Conservation (phyloP, 345 rosid species). For the Arabis hirsuta region DNA sequence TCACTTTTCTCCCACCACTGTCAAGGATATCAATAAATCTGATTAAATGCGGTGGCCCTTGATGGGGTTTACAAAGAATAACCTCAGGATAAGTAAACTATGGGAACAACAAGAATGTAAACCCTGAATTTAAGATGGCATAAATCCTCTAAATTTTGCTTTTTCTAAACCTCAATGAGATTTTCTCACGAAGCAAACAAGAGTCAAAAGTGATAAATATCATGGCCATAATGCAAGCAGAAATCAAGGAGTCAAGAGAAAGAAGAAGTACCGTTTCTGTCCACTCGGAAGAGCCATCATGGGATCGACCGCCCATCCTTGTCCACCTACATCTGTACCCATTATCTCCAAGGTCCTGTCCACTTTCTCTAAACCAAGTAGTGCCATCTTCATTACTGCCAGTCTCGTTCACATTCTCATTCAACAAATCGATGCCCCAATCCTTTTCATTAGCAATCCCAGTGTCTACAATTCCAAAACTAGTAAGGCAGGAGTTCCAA, state of each 20-base stretch:
- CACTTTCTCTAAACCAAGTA: conserved; percentile 89
- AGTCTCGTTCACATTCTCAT: conserved; percentile 77
- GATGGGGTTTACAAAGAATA: conserved; percentile 51
- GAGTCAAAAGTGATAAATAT: conserved; percentile 1
- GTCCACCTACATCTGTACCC: conserved; percentile 98
- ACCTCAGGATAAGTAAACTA: conserved; percentile 34
- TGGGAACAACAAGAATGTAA: conserved; percentile 23
- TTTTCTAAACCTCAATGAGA: background rate
- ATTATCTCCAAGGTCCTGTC: conserved; percentile 81
- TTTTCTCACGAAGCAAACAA: conserved; percentile 15
- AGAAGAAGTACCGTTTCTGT: conserved; percentile 73
- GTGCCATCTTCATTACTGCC: conserved; percentile 94
- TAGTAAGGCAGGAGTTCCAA: conserved; percentile 16
- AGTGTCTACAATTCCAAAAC: conserved; percentile 62
- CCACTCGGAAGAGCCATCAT: conserved; percentile 89
- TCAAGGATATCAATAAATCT: conserved; percentile 82
- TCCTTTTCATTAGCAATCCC: conserved; percentile 99
- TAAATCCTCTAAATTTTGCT: background rate
- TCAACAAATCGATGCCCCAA: conserved; percentile 89
- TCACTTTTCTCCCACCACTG: conserved; percentile 99
- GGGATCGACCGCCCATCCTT: conserved; percentile 90
- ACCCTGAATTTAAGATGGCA: background rate
- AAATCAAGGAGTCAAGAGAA: conserved; percentile 23
- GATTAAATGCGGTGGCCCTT: conserved; percentile 69
- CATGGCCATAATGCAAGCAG: background rate